Evolutionary conservation across 345 rosid genomes (phyloP).

Genomic region (Salix suchowensis): DNA sequence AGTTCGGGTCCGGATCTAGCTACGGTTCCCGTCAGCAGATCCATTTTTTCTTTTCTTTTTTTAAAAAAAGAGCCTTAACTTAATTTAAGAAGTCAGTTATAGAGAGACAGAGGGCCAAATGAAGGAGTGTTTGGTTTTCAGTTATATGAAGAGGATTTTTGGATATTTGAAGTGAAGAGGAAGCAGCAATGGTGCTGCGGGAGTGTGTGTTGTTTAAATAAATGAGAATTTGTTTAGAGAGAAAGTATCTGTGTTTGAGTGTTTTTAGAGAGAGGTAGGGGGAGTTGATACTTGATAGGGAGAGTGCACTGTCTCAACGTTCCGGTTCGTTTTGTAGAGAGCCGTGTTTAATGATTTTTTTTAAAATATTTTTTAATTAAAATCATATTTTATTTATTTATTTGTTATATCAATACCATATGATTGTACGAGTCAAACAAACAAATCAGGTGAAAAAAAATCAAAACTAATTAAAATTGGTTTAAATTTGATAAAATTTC

Average conservation of each 20-base stretch:
- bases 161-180: neutral
- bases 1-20: slow-evolving; percentile 42
- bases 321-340: too few species aligned
- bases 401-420: too few species aligned
- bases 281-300: too few species aligned
- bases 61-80: neutral
- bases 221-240: neutral
- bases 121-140: neutral
- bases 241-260: neutral
- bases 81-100: neutral
- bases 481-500: too few species aligned
- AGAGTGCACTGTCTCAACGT: too few species aligned
- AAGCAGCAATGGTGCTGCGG: slow-evolving; percentile 2
- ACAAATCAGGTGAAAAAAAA: too few species aligned
- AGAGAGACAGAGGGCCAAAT: neutral
- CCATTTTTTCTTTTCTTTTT: slow-evolving; percentile 27
- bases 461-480: too few species aligned
- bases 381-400: too few species aligned
- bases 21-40: slow-evolving; percentile 32
- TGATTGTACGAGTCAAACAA: too few species aligned
- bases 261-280: neutral
- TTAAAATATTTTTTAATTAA: too few species aligned
- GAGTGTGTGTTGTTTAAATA: neutral
- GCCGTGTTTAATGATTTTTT: too few species aligned
- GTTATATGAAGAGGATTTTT: neutral